Evolutionary conservation across 352 stramenopile genomes (phyloP), one percentile per base, ranked within the genome.

Genomic region (Pythium rhizo-oryzae): DNA sequence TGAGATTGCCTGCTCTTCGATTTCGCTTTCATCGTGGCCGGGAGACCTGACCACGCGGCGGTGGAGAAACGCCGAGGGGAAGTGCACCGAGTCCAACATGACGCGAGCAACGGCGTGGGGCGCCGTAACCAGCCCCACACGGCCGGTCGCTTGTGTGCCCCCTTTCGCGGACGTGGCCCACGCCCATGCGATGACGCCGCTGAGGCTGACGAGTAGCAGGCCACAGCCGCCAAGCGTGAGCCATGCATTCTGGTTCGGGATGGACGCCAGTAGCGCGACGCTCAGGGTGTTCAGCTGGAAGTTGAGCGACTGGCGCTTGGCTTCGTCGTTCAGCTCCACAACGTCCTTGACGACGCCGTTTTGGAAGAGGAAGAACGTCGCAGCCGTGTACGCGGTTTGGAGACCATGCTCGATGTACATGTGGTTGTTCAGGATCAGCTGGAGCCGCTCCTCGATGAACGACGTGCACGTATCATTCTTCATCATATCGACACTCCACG

Each of bases 341-440:
- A 28, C 9, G 28, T 59, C 33, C 9, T 28, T 23, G 6, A 59
- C 52, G 52, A 43, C 52, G 28, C 28, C 52, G 30, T 59, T 59
- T 28, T 59, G 52, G 52, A 59, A 47, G 16, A 59, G 28, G n/a
- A 59, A 59, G 30, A 44, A 59, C 19, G 52, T 47, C 52, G 52
- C 52, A n/a, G 52, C 52, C 52, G 52, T 59, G 52, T 59, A 59
- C 15, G 52, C 52, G 5, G 52, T 44, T 18, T 59, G 52, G 16
- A 59, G 23, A 23, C 52, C 33, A 30, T 59, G 52, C 18, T 59
- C 52, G 52, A 44, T 59, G 33, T 46, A 59, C 33, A 59, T 28
- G 52, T 59, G 52, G 52, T 59, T 59, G 52, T 47, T 28, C 15
- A 59, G 6, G n/a, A 46, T 18, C 11, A n/a, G 0, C 9, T 30